Percentiles rank a stretch among this genome's conserved stretches.
Evolutionary conservation across 192 early-diverging fungal species (phyloP).

Genomic region (Backusella tarrabulga): DNA sequence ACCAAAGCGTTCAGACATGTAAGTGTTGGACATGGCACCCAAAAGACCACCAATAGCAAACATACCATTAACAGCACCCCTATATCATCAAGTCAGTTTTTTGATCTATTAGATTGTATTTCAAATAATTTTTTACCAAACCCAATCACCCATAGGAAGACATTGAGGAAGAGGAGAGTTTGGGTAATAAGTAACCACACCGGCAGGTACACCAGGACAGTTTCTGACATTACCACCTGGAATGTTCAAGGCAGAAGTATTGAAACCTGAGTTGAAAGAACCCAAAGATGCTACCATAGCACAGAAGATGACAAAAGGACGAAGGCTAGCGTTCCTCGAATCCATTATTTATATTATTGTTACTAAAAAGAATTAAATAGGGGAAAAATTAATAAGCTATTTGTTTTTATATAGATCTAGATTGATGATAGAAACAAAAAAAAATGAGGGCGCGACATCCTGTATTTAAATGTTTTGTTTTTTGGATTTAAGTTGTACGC

Average conservation of each 20-base stretch:
- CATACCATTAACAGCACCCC: slow-evolving; percentile 61
- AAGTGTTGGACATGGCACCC: slow-evolving; percentile 63
- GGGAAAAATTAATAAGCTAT: background rate
- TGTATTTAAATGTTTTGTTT: slow-evolving; percentile 2
- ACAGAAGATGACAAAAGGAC: slow-evolving; percentile 34
- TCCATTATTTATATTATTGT: slow-evolving; percentile 15
- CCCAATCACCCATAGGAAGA: slow-evolving; percentile 36
- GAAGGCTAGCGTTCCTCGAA: slow-evolving; percentile 15
- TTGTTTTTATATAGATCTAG: background rate
- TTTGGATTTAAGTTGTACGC: background rate
- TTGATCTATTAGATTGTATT: background rate
- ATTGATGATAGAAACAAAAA: background rate
- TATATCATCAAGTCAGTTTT: background rate
- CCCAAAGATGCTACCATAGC: slow-evolving; percentile 28
- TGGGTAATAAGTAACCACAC: slow-evolving; percentile 25
- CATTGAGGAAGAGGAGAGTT: slow-evolving; percentile 31
- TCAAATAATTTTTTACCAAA: slow-evolving; percentile 39
- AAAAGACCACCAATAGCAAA: slow-evolving; percentile 64
- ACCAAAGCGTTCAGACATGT: slow-evolving; percentile 58
- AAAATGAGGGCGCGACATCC: background rate
- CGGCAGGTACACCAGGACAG: slow-evolving; percentile 41
- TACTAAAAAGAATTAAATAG: background rate
- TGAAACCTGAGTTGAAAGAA: slow-evolving; percentile 36
- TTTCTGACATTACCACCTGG: slow-evolving; percentile 56
- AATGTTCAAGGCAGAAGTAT: slow-evolving; percentile 49